phyloP scores from a whole-genome alignment of 805 yeast species.

The Zygosaccharomyces bailii region DNA sequence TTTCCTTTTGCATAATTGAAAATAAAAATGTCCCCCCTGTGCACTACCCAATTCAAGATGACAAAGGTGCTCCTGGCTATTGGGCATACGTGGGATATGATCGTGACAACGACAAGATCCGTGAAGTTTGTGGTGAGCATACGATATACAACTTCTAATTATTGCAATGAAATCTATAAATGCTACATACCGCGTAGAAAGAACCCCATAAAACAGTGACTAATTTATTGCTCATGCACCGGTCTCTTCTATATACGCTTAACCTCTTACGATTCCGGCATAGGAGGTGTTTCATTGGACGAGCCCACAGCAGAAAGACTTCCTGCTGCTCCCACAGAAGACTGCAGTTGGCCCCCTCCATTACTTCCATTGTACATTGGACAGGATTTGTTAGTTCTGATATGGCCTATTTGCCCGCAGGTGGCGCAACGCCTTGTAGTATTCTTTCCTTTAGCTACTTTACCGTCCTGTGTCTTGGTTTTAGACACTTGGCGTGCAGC shows the following conservation, averaged over 20 bases:
- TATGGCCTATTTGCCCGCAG: conserved; percentile 95
- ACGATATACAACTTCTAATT: conserved; percentile 30
- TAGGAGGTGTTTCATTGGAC: neutral
- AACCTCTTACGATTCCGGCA: neutral
- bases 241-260: no score
- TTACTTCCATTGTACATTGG: conserved; percentile 67
- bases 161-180: neutral
- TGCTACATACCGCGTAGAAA: neutral
- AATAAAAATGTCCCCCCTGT: conserved; percentile 25
- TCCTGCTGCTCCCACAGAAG: neutral
- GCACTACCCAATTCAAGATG: conserved; percentile 35
- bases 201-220: no score
- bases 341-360: conserved; percentile 4
- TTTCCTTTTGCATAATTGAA: conserved; percentile 40
- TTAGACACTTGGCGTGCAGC: conserved; percentile 53
- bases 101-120: conserved; percentile 22
- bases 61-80: conserved; percentile 38
- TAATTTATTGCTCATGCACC: no score
- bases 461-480: conserved; percentile 33
- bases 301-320: conserved; percentile 4
- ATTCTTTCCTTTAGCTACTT: conserved; percentile 34
- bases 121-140: conserved; percentile 27
- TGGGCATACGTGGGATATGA: conserved; percentile 34
- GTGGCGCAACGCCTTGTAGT: conserved; percentile 82
- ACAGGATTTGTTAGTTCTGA: conserved; percentile 82